A percentile compares a stretch with the other conserved stretches of the same genome.
Evolutionary conservation across 176 grass and related monocot species (phyloP).

Genomic region (Urochloa ruziziensis): DNA sequence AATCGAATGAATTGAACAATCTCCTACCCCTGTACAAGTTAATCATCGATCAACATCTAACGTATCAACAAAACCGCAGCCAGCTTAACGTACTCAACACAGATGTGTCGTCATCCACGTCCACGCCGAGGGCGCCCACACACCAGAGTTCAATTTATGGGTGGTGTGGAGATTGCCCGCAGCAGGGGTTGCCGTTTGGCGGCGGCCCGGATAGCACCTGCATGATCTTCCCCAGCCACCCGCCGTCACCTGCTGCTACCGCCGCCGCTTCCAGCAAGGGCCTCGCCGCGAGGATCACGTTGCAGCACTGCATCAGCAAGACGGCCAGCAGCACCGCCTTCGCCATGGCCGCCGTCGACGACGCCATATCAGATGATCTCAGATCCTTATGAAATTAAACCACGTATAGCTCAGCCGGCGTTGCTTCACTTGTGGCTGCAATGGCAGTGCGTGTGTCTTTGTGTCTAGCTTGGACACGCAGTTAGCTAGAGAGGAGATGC

Average conservation of each 20-base stretch:
- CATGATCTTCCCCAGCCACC: not conserved
- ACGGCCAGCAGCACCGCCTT: not conserved
- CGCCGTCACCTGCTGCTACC: not conserved
- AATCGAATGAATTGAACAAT: too few species aligned
- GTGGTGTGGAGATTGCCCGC: not conserved
- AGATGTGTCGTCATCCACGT: too few species aligned
- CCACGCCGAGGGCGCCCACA: too few species aligned
- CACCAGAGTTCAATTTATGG: too few species aligned
- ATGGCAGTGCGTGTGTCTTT: too few species aligned
- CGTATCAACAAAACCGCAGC: too few species aligned
- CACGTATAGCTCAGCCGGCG: too few species aligned
- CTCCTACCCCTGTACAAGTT: not conserved
- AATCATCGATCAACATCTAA: too few species aligned
- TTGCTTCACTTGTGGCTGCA: too few species aligned
- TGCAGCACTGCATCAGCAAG: conserved; percentile 10
- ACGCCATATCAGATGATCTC: not conserved
- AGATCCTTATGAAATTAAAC: too few species aligned
- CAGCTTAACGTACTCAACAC: too few species aligned
- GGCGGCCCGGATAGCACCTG: not conserved
- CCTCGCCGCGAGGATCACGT: conserved; percentile 13
- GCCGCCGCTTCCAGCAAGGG: not conserved
- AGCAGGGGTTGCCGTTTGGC: not conserved
- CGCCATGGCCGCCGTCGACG: not conserved
- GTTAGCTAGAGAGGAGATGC: not conserved
- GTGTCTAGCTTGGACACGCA: too few species aligned